Evolutionary conservation across 257 asterid species (phyloP).

Genomic region (Salvia miltiorrhiza): DNA sequence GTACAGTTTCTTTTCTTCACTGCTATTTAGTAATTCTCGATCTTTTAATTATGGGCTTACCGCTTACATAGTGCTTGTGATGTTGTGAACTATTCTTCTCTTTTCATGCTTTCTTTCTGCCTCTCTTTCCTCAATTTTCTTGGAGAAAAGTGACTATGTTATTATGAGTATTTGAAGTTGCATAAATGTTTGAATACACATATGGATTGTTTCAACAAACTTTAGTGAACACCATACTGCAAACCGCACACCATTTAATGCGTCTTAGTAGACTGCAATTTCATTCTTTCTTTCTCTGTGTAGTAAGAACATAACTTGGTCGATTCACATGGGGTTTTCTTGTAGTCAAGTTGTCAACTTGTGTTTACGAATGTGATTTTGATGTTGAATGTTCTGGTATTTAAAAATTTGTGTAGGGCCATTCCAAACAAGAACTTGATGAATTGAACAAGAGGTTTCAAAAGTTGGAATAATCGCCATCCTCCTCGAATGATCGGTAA

Average conservation of each 20-base stretch:
- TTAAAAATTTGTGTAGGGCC: slow-evolving; percentile 32
- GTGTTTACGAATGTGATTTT: slow-evolving; percentile 15
- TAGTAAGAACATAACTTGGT: not conserved
- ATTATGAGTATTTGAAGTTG: not conserved
- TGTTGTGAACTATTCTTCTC: not conserved
- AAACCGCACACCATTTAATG: no score
- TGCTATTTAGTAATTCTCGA: not conserved
- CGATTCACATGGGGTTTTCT: not conserved
- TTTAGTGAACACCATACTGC: not conserved
- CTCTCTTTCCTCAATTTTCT: no score
- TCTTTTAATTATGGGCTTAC: no score
- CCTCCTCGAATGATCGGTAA: no score
- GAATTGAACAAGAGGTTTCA: slow-evolving; percentile 31
- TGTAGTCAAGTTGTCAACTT: no score
- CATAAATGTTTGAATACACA: not conserved
- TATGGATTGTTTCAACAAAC: not conserved
- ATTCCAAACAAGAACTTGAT: slow-evolving; percentile 40
- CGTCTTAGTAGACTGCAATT: no score
- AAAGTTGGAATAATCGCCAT: slow-evolving; percentile 17
- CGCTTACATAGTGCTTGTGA: not conserved
- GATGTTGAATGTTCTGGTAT: slow-evolving; percentile 16
- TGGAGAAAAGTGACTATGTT: not conserved
- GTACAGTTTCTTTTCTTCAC: slow-evolving; percentile 31
- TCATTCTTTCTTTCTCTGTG: not conserved
- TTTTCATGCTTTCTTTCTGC: not conserved